A percentile compares a stretch with the other conserved stretches of the same genome.
Conservation (phyloP, 2,329 filamentous ascomycete species). For the Monosporascus sp. region DNA sequence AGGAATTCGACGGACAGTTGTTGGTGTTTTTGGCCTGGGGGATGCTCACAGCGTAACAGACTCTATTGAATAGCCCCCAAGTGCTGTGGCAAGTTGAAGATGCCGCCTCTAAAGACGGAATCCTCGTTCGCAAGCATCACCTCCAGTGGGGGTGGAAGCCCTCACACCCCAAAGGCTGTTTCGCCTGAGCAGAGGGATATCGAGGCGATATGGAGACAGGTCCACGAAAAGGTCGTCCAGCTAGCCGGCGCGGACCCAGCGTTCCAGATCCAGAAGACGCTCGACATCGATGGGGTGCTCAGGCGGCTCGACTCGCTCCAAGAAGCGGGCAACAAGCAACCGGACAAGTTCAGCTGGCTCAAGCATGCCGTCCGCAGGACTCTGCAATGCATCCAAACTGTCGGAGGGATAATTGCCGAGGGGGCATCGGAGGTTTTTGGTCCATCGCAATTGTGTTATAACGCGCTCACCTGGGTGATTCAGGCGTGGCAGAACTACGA, state of each 20-base stretch:
- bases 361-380: constrained; percentile 24
- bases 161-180: constrained; percentile 16
- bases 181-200: constrained; percentile 25
- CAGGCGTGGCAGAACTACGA: constrained; percentile 30
- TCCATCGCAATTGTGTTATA: constrained; percentile 29
- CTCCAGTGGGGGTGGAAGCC: constrained; percentile 14
- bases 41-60: background rate
- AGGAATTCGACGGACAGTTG: no score
- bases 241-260: constrained; percentile 25
- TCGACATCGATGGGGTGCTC: constrained; percentile 26
- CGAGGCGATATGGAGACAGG: constrained; percentile 27
- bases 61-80: background rate
- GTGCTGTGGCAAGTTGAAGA: background rate
- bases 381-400: constrained; percentile 28
- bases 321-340: constrained; percentile 20
- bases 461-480: constrained; percentile 32
- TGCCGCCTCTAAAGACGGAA: background rate
- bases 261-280: constrained; percentile 15
- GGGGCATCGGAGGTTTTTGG: constrained; percentile 29
- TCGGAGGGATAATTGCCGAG: constrained; percentile 28
- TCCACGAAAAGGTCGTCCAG: constrained; percentile 27
- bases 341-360: constrained; percentile 24
- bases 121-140: constrained; percentile 4
- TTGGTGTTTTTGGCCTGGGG: background rate
- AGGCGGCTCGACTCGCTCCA: constrained; percentile 22